Base-by-base conservation (phyloP, 129 eudicot genomes). In the Chrysanthemum makinoi region DNA sequence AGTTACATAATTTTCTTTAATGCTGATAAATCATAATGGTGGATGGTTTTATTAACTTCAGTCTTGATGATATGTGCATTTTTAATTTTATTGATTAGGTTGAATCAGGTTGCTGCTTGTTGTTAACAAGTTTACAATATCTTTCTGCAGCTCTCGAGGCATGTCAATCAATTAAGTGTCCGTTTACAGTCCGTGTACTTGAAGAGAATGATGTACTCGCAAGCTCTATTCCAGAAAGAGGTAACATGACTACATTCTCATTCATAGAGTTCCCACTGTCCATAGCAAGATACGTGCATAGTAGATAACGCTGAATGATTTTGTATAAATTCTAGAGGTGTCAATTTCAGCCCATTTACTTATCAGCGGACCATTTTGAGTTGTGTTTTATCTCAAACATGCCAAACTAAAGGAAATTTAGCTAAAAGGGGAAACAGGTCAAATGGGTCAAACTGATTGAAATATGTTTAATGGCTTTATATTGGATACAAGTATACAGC, bases 71-170 rank as follows among this genome's bases (percentile, higher is more conserved):
- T 6, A 39, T 39, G 46, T 39, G 46, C 46, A 39, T 39, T 6
- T 5, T 39, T 39, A 39, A 39, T 39, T 39, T 2, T 39, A 39
- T 39, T 39, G 10, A 39, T 39, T 39, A 39, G 46, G 46, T 39
- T 39, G 46, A 39, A 39, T 39, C 46, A 6, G 46, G 46, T 39
- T 39, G 7, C 10, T 2, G 46, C 43, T 39, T 68, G 60, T 61
- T 66, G 28, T 55, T 75, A 4, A 66, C 10, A n/a, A 13, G 26
- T 46, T 68, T 64, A 48, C 30, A 48, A 28, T 75, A 60, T 55
- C 71, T 2, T 75, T 44, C 39, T 85, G 94, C 86, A 95, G 99
- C 99, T 83, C 81, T 80, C 8, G 96, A 90, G 80, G 99, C 99
- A 63, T 75, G 78, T 50, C 86, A 81, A 65, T 79, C 82, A 33